Percentiles rank a stretch among this genome's conserved stretches.
These are phyloP conservation scores for Rehmannia glutinosa DNA, from an alignment of 257 asterid genomes.

Conservation along the genomic window DNA sequence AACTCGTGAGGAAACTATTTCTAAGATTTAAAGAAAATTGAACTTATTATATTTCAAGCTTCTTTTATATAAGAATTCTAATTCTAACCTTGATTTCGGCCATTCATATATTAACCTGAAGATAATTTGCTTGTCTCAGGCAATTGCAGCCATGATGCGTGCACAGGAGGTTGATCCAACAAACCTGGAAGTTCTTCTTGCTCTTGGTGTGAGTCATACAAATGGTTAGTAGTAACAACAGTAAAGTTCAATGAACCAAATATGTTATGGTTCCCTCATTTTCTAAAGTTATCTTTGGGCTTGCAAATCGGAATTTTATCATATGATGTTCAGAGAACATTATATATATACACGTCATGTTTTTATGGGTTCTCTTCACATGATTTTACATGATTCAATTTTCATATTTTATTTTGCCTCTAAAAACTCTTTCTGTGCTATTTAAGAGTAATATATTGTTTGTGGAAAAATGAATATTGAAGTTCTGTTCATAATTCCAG, in stretches of 20 bases:
- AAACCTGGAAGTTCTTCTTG: constrained; percentile 94
- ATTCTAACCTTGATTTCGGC: background rate
- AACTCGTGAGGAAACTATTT: too few relatives aligned
- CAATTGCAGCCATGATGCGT: constrained; percentile 99
- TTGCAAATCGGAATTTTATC: background rate
- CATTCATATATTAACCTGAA: background rate
- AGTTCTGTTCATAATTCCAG: constrained; percentile 38
- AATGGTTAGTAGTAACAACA: constrained; percentile 66
- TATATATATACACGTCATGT: background rate
- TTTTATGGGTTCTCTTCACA: background rate
- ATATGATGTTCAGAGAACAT: background rate
- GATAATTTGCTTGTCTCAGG: constrained; percentile 47
- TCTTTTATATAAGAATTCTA: background rate
- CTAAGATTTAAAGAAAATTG: too few relatives aligned
- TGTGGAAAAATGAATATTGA: constrained; percentile 1
- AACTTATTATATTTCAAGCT: background rate
- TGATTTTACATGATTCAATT: background rate
- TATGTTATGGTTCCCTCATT: background rate
- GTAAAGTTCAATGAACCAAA: constrained; percentile 3
- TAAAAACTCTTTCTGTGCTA: background rate
- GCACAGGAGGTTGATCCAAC: constrained; percentile 96
- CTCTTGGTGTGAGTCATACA: constrained; percentile 99
- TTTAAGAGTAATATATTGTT: background rate
- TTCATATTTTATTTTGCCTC: background rate
- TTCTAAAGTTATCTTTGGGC: background rate